These are phyloP conservation scores for Orobanche coerulescens DNA, from an alignment of 257 asterid species.

Conservation along the genomic window DNA sequence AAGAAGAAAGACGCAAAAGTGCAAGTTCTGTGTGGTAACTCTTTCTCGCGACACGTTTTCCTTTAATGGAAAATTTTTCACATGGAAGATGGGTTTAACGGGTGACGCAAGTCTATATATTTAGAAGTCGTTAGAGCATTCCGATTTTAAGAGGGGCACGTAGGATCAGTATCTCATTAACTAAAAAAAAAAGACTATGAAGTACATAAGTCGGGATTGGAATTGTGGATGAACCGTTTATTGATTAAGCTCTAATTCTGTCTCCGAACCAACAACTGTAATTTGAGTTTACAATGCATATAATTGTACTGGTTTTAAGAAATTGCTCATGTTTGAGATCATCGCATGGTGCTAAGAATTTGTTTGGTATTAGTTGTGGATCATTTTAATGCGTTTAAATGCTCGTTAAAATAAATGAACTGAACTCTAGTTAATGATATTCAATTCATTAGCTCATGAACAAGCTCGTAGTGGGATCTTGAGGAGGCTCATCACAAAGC, in stretches of 20 bases:
- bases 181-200: neutral
- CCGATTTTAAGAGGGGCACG: neutral
- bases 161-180: neutral
- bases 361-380: neutral
- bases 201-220: neutral
- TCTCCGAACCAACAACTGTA: neutral
- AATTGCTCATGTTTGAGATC: neutral
- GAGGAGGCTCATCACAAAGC: too few species aligned
- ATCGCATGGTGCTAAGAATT: too few species aligned
- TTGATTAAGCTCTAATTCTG: neutral
- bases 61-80: neutral
- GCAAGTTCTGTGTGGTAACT: neutral
- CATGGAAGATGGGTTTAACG: neutral
- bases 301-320: neutral
- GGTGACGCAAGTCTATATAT: too few species aligned
- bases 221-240: neutral
- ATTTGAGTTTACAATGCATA: too few species aligned
- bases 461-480: too few species aligned
- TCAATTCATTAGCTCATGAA: too few species aligned
- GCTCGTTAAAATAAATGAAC: too few species aligned
- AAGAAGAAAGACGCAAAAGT: slow-evolving; percentile 25
- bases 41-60: neutral
- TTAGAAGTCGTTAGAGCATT: neutral
- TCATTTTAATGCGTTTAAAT: too few species aligned
- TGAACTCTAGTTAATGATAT: too few species aligned